Base-by-base conservation (phyloP, 495 filamentous ascomycete genomes). In the Neurospora pannonica region DNA sequence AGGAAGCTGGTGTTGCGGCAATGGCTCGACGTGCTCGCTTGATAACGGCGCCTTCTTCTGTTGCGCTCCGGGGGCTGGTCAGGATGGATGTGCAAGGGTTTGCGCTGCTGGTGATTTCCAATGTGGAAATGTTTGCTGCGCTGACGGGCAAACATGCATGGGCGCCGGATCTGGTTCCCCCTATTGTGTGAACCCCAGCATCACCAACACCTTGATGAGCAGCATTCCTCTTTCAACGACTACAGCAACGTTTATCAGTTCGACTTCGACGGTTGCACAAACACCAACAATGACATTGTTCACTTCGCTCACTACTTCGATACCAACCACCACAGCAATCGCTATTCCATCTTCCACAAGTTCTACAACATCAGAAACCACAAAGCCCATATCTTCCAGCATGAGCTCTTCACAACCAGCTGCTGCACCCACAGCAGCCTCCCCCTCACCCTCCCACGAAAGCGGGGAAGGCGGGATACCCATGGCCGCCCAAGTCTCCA, bases 61-160 rank as follows among this genome's bases (percentile, higher is more conserved):
- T 34, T 78, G 77, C 46, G 69, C 77, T 21, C 36, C 70, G 21
- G 77, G 60, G 19, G 75, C 73, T 10, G 71, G 46, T 39, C 31
- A 71, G 4, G 71, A 48, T 4, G 75, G 77, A 1, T 78, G 77
- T 36, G 38, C 70, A 21, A 38, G 77, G 21, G 77, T 77, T 28
- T 78, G 77, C 71, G 75, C 75, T 3, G 48, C n/a, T 2, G 77
- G 77, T n/a, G 77, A 78, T 46, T 77, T 78, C 71, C 70, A 78
- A 60, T 78, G 77, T 54, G 77, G 76, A 17, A 72, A 72, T 69
- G 73, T 78, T 43, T 78, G 77, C 62, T 78, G 77, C 42, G 76
- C 77, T 5, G 39, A 74, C 36, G 71, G 71, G 17, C 77, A 78
- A 60, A 74, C 74, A 7, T 78, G 77, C 37, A 70, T 67, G 31